Evolutionary conservation across 805 yeast species (phyloP).

Genomic region (Clavispora phyllophila): DNA sequence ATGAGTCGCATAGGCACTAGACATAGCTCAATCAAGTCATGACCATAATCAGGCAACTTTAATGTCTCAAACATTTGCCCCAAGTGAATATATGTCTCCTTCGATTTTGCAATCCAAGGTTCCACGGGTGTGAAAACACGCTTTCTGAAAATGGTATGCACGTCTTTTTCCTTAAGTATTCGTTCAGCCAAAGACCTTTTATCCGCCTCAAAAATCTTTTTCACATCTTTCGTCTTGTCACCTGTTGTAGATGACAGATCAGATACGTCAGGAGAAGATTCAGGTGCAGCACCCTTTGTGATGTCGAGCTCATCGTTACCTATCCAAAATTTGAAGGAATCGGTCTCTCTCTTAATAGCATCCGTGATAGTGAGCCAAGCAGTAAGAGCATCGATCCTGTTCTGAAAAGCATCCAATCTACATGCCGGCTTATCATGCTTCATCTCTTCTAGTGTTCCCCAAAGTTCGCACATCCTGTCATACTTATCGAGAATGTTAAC

Average conservation of each 20-base stretch:
- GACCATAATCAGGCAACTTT: conserved; percentile 70
- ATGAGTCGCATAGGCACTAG: conserved; percentile 75
- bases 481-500: conserved; percentile 52
- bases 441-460: conserved; percentile 81
- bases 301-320: conserved; percentile 79
- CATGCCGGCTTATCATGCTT: conserved; percentile 69
- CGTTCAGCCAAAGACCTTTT: conserved; percentile 73
- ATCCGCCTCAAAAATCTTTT: conserved; percentile 50
- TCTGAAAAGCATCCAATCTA: conserved; percentile 56
- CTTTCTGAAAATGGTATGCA: conserved; percentile 63
- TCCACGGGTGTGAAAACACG: conserved; percentile 64
- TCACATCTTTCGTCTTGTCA: conserved; percentile 3
- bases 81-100: conserved; percentile 60
- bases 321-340: conserved; percentile 69
- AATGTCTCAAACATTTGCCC: conserved; percentile 58
- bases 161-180: conserved; percentile 73
- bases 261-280: conserved; percentile 13
- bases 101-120: conserved; percentile 80
- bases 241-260: conserved; percentile 1
- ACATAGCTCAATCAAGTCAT: conserved; percentile 58
- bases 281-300: conserved; percentile 26
- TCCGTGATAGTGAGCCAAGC: conserved; percentile 79
- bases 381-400: conserved; percentile 67
- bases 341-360: conserved; percentile 59
- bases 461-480: conserved; percentile 65